Conservation (phyloP, 441 rosid species). For the Kokia cookei region DNA sequence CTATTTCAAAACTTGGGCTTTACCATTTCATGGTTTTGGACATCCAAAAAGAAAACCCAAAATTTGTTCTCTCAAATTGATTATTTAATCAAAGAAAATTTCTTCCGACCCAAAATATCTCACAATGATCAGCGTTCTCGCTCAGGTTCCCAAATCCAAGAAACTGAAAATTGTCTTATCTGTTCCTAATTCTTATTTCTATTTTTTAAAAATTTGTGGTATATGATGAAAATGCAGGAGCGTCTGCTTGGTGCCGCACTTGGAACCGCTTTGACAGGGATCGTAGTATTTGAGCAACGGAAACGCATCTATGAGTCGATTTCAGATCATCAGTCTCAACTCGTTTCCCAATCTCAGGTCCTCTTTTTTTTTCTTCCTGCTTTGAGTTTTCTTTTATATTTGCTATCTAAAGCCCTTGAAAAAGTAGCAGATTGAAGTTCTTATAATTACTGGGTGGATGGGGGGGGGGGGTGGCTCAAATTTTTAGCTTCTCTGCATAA, state of each 20-base stretch:
- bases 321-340: constrained; percentile 26
- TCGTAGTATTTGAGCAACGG: constrained; percentile 57
- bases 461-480: too few relatives aligned
- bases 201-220: not conserved
- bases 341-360: constrained; percentile 35
- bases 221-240: constrained; percentile 32
- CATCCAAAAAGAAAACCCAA: not conserved
- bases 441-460: not conserved
- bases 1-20: not conserved
- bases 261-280: constrained; percentile 49
- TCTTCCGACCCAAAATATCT: not conserved
- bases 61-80: too few relatives aligned
- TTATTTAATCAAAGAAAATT: not conserved
- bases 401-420: constrained; percentile 10
- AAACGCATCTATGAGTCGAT: constrained; percentile 51
- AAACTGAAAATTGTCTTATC: not conserved
- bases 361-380: not conserved
- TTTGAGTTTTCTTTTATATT: not conserved
- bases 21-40: not conserved
- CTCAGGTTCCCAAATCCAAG: constrained; percentile 29
- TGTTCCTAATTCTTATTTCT: not conserved
- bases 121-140: constrained; percentile 59
- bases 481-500: not conserved
- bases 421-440: not conserved
- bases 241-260: constrained; percentile 70